Evolutionary conservation across 2,329 filamentous ascomycete species (phyloP), one percentile per base, ranked within the genome.

Genomic region (Onygena corvina): DNA sequence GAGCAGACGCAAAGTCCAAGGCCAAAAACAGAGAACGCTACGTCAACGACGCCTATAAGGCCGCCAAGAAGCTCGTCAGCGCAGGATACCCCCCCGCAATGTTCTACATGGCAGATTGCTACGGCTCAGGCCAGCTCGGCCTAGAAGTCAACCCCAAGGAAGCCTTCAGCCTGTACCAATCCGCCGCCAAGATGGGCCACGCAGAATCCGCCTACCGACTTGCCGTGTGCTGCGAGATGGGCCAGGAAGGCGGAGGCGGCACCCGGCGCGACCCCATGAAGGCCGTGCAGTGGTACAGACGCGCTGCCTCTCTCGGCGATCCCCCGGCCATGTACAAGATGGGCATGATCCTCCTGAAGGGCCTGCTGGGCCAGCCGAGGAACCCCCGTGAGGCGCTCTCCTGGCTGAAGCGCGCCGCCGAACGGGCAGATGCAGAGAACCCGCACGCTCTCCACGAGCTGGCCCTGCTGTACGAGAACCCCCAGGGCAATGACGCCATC

Each of bases 281-380:
- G 68, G 90, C 92, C 1, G 89, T 96, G 16, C 90, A 96, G 65
- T 98, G 92, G 92, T 98, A 98, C 67, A 88, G 90, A 64, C 84
- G 89, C 36, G 88, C 92, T 4, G 90, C 92, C 8, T 83, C 84
- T 9, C 74, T 96, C 2, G 90, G 92, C 2, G 90, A 98, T 61
- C 83, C 84, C 1, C 85, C 90, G 0, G 92, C 89, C 25, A 94
- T 96, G 87, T 98, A 95, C 72, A 98, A 98, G 68, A 81, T 96
- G 67, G 92, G 92, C 51, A 94, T 95, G 83, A 94, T 98, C 56
- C 72, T 86, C 53, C 77, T 96, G 49, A 96, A 96, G 66, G 92
- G 90, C 8, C 74, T 96, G 23, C 76, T 98, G n/a, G 89, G 89
- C 3, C 89, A 96, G 63, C 77, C 75, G 20, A 80, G 75, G 61